Conservation (phyloP, 2,329 filamentous ascomycete species). For the Fusarium verticillioides region DNA sequence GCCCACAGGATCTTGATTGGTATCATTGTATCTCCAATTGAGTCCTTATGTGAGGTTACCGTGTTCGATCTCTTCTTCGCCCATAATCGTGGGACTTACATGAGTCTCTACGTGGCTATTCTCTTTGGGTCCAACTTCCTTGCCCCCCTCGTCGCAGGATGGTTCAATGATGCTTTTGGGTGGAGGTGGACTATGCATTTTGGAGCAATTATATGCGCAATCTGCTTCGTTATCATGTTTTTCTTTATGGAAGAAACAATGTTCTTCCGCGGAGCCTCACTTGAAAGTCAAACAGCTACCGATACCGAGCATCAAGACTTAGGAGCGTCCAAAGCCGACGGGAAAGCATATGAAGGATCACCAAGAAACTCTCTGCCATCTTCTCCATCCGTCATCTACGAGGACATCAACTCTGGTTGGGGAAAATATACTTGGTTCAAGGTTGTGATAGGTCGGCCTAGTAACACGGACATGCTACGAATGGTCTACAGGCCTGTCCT, state of each 20-base stretch:
- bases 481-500: conserved; percentile 3
- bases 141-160: not conserved
- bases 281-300: not conserved
- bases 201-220: not conserved
- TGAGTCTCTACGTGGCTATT: conserved; percentile 2
- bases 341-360: not conserved
- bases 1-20: not conserved
- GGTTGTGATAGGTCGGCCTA: not conserved
- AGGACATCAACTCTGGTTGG: not conserved
- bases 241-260: conserved; percentile 7
- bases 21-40: not conserved
- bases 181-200: conserved; percentile 5
- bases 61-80: conserved; percentile 4
- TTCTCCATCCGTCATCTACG: not conserved
- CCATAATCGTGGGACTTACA: not conserved
- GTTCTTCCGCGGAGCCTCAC: not conserved
- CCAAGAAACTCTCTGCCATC: not conserved
- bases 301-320: not conserved
- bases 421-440: conserved; percentile 1
- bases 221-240: not conserved
- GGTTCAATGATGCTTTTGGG: not conserved
- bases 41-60: not conserved
- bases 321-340: not conserved
- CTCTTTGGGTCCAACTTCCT: not conserved
- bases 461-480: not conserved